These are phyloP conservation scores for Linnemannia hyalina DNA, from an alignment of 192 early-diverging fungal species.

Conservation along the genomic window DNA sequence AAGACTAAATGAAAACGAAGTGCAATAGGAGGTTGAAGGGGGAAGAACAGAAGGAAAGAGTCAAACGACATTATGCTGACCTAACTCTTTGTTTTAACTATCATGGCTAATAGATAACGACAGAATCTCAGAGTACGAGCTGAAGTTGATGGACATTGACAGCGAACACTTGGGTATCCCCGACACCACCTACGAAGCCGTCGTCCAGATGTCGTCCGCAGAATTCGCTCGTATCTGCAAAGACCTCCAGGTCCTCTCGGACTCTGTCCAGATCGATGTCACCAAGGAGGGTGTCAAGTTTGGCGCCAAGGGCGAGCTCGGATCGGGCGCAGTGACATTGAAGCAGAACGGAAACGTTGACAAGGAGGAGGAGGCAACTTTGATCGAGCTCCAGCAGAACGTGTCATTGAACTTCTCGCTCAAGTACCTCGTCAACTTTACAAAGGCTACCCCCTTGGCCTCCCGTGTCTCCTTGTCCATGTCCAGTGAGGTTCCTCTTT, in stretches of 20 bases:
- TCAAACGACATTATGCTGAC: background rate
- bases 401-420: conserved; percentile 90
- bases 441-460: conserved; percentile 92
- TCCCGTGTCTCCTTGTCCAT: conserved; percentile 83
- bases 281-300: conserved; percentile 97
- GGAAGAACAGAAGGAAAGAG: background rate
- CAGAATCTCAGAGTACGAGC: conserved; percentile 89
- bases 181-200: conserved; percentile 93
- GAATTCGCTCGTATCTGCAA: conserved; percentile 95
- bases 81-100: background rate
- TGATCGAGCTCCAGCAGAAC: conserved; percentile 85
- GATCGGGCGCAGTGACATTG: conserved; percentile 85
- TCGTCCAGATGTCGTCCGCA: conserved; percentile 86
- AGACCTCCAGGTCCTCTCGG: conserved; percentile 87
- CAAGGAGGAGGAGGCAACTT: conserved; percentile 72
- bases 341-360: conserved; percentile 84
- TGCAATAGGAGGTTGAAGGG: no score
- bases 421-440: conserved; percentile 95
- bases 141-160: conserved; percentile 99
- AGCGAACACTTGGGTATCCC: conserved; percentile 95
- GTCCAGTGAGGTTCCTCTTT: conserved; percentile 88
- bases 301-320: conserved; percentile 87
- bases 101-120: conserved; percentile 61
- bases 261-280: conserved; percentile 90
- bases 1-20: background rate